A percentile compares a stretch with the other conserved stretches of the same genome.
Evolutionary conservation across 2,329 filamentous ascomycete species (phyloP).

Genomic region (Karstenula rhodostoma): DNA sequence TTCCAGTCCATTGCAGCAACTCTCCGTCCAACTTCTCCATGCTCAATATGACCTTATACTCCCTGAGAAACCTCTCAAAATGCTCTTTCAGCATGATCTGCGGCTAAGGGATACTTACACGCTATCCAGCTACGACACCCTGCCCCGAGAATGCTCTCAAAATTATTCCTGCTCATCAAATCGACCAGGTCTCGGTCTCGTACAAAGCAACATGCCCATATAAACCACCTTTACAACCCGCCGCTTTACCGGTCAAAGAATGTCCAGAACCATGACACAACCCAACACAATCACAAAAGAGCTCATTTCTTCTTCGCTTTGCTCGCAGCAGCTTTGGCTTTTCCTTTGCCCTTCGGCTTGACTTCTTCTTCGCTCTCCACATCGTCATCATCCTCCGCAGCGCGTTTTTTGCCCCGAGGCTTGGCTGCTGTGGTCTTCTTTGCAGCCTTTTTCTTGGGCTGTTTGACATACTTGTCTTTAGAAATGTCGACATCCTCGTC

Average conservation of each 20-base stretch:
- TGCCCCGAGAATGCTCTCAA: background rate
- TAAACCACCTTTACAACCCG: background rate
- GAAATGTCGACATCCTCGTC: conserved; percentile 83
- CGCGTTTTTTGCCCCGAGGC: conserved; percentile 51
- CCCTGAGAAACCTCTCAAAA: background rate
- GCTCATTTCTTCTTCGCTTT: conserved; percentile 34
- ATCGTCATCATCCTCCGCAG: conserved; percentile 40
- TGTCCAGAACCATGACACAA: background rate
- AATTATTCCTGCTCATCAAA: background rate
- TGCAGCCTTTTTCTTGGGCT: conserved; percentile 77
- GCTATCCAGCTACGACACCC: background rate
- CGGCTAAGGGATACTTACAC: background rate
- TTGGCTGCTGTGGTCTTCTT: conserved; percentile 58
- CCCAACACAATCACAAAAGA: background rate
- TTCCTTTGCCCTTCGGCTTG: conserved; percentile 58
- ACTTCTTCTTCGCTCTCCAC: conserved; percentile 55
- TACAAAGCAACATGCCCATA: background rate
- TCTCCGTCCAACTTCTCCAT: background rate
- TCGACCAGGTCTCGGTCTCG: background rate
- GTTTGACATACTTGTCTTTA: conserved; percentile 96
- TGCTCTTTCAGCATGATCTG: background rate
- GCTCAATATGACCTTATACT: background rate
- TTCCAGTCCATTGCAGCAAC: background rate
- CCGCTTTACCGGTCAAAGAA: background rate
- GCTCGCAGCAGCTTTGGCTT: conserved; percentile 54